phyloP scores from a whole-genome alignment of 2,329 filamentous ascomycete genomes.

The Lomentospora prolificans region DNA sequence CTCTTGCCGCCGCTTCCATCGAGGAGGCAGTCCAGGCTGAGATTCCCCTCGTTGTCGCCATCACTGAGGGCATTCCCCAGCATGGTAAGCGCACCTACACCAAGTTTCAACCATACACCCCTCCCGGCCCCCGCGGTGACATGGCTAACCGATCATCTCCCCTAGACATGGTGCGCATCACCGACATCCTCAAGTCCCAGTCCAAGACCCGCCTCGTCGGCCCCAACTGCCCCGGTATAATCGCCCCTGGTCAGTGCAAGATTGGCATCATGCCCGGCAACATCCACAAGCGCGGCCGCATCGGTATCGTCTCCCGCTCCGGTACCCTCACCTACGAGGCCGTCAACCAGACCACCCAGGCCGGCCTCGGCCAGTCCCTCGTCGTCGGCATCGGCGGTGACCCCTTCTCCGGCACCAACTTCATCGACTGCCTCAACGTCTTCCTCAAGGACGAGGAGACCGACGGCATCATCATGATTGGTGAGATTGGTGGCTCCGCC shows the following conservation, averaged over 20 bases:
- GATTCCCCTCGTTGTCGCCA: conserved; percentile 90
- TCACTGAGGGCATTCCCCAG: conserved; percentile 96
- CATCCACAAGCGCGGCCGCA: conserved; percentile 98
- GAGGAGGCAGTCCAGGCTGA: conserved; percentile 93
- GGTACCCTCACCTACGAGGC: conserved; percentile 98
- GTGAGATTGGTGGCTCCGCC: conserved; percentile 93
- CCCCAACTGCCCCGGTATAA: conserved; percentile 97
- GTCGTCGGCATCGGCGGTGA: conserved; percentile 98
- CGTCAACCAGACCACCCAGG: conserved; percentile 98
- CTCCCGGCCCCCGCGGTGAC: neutral
- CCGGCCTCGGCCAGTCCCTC: conserved; percentile 92
- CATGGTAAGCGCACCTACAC: conserved; percentile 54
- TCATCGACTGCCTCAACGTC: conserved; percentile 97
- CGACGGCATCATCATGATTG: conserved; percentile 99
- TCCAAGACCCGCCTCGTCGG: conserved; percentile 93
- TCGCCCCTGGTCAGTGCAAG: conserved; percentile 93
- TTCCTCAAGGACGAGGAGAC: conserved; percentile 95
- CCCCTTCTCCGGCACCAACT: conserved; percentile 98
- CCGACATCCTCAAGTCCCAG: conserved; percentile 94
- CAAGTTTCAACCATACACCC: neutral
- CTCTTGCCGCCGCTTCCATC: conserved; percentile 86
- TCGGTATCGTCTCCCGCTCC: conserved; percentile 96
- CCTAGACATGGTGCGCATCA: conserved; percentile 96
- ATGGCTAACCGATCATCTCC: conserved; percentile 8
- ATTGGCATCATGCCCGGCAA: conserved; percentile 99